phyloP scores from a whole-genome alignment of 345 rosid genomes.

The Eucalyptus tenuipes region DNA sequence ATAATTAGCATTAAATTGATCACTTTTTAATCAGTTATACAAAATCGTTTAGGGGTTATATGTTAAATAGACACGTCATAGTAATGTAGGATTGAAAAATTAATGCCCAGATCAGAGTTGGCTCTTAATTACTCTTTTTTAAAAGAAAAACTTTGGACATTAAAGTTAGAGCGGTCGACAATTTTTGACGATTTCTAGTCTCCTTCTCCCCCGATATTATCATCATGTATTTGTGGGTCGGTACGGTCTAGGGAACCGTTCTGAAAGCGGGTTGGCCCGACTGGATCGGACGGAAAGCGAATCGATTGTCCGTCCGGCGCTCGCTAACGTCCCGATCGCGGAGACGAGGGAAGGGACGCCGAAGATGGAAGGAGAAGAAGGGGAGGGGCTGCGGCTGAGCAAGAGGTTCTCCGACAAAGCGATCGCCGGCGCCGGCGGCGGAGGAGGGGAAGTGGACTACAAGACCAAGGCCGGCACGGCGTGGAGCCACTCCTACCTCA shows the following conservation, averaged over 20 bases:
- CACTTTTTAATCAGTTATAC: too few species aligned
- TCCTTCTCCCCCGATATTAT: background rate
- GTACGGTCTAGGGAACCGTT: background rate
- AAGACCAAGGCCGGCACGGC: slow-evolving; percentile 91
- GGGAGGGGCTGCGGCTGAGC: slow-evolving; percentile 69
- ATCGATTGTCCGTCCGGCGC: background rate
- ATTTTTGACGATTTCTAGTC: too few species aligned
- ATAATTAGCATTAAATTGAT: too few species aligned
- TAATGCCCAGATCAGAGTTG: too few species aligned
- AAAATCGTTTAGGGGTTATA: too few species aligned
- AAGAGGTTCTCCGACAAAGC: slow-evolving; percentile 51
- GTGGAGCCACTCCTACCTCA: slow-evolving; percentile 93
- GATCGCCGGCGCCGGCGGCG: slow-evolving; percentile 1
- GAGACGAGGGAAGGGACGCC: background rate
- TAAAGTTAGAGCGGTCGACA: too few species aligned
- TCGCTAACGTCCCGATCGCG: background rate
- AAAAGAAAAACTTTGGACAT: too few species aligned
- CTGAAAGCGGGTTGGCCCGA: background rate
- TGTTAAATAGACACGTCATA: too few species aligned
- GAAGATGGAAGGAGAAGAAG: slow-evolving; percentile 76
- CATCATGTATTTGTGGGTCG: background rate
- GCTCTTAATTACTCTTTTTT: too few species aligned
- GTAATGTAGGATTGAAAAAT: too few species aligned
- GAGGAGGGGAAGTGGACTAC: slow-evolving; percentile 85
- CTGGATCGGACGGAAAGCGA: background rate